A percentile compares a stretch with the other conserved stretches of the same genome.
phyloP scores from a whole-genome alignment of 2,329 filamentous ascomycete genomes.

The Sporothrix inflata region DNA sequence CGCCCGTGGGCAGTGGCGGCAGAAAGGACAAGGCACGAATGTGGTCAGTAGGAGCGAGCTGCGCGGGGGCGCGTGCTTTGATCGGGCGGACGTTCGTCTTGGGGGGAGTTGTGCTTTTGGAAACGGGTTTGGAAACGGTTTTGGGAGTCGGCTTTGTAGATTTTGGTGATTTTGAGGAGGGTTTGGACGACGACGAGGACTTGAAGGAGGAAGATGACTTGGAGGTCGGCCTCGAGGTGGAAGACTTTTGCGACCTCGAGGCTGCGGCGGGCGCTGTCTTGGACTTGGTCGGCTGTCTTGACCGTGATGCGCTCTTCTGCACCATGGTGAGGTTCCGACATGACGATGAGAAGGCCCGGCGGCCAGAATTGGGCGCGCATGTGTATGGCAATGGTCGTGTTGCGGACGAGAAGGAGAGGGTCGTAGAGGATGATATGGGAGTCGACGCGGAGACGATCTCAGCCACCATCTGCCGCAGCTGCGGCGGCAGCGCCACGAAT shows the following conservation, averaged over 20 bases:
- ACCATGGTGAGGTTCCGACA: neutral
- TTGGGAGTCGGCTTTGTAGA: neutral
- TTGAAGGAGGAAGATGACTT: neutral
- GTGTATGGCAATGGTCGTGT: neutral
- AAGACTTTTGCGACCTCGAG: neutral
- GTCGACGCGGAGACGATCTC: slow-evolving; percentile 26
- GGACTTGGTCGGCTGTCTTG: slow-evolving; percentile 35
- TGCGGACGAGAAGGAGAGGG: neutral
- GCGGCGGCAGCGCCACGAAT: slow-evolving; percentile 35
- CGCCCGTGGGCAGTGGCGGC: slow-evolving; percentile 35
- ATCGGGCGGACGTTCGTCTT: neutral
- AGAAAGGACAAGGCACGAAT: slow-evolving; percentile 38
- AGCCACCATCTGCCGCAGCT: slow-evolving; percentile 31
- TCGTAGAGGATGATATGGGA: neutral
- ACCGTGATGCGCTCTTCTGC: slow-evolving; percentile 26
- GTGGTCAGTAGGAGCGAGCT: neutral
- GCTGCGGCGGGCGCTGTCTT: neutral
- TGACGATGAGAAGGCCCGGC: slow-evolving; percentile 6
- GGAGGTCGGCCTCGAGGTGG: neutral
- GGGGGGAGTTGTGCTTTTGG: neutral
- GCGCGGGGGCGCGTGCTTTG: neutral
- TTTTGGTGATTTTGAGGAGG: neutral
- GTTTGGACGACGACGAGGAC: neutral
- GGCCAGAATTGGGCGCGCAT: neutral
- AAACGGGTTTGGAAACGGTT: neutral